Evolutionary conservation across 1,139 yeast genomes (phyloP).

Genomic region (Yarrowia galli): DNA sequence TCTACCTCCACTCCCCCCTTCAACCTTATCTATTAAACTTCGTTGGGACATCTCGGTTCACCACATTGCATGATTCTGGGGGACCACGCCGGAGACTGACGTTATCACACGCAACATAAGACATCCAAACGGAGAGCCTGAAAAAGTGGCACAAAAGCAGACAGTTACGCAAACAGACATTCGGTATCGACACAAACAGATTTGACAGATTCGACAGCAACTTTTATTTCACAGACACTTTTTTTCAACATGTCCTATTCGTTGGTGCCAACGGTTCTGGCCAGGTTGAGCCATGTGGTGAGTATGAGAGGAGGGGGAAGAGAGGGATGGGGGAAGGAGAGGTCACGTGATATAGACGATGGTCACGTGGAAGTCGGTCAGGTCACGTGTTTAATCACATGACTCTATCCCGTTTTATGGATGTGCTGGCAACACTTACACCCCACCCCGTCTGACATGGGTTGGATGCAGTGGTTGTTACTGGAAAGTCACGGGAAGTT

Average conservation of each 20-base stretch:
- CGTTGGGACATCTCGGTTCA: slow-evolving; percentile 28
- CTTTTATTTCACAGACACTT: too few relatives aligned
- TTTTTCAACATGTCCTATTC: slow-evolving; percentile 7
- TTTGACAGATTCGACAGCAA: too few relatives aligned
- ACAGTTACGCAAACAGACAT: too few relatives aligned
- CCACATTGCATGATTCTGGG: slow-evolving; percentile 33
- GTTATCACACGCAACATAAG: slow-evolving; percentile 11
- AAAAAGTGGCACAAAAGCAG: neutral
- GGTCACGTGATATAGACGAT: neutral
- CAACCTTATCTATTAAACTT: neutral
- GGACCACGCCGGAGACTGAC: neutral
- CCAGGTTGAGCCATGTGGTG: slow-evolving; percentile 34
- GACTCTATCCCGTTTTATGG: too few relatives aligned
- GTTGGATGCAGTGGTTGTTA: too few relatives aligned
- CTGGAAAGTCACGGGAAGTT: too few relatives aligned
- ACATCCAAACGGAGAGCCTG: too few relatives aligned
- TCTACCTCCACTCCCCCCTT: neutral
- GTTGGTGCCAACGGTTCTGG: slow-evolving; percentile 35
- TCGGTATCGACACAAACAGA: neutral
- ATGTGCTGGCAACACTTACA: too few relatives aligned
- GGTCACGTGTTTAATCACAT: neutral
- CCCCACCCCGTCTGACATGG: neutral
- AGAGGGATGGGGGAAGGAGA: neutral
- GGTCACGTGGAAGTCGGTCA: too few relatives aligned
- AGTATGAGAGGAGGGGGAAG: neutral